phyloP scores from a whole-genome alignment of 2,329 filamentous ascomycete species.

The Pleomassaria siparia region DNA sequence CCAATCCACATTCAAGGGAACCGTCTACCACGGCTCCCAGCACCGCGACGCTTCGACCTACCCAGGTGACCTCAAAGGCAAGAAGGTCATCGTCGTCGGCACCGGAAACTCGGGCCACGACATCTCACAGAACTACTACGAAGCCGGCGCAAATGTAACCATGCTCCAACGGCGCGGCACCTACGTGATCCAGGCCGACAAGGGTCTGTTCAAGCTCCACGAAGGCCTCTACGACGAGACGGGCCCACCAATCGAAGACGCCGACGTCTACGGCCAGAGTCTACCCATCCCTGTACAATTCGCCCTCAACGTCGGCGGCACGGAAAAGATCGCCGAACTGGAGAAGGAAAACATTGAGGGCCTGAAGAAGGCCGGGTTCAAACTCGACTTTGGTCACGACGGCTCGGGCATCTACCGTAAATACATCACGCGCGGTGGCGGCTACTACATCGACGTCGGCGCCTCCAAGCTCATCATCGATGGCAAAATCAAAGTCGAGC shows the following conservation, averaged over 20 bases:
- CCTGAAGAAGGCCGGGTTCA: slow-evolving; percentile 62
- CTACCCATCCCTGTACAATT: slow-evolving; percentile 64
- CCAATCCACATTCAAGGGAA: slow-evolving; percentile 59
- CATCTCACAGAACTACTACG: slow-evolving; percentile 67
- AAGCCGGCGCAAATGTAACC: slow-evolving; percentile 67
- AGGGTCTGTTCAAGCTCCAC: slow-evolving; percentile 52
- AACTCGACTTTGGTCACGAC: slow-evolving; percentile 60
- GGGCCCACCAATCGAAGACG: slow-evolving; percentile 65
- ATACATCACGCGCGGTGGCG: slow-evolving; percentile 66
- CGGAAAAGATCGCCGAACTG: slow-evolving; percentile 38
- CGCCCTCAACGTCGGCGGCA: slow-evolving; percentile 54
- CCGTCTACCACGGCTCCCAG: slow-evolving; percentile 55
- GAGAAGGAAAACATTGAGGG: slow-evolving; percentile 47
- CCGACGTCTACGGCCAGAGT: slow-evolving; percentile 62
- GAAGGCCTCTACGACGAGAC: slow-evolving; percentile 52
- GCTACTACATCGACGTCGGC: slow-evolving; percentile 72
- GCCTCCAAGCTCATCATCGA: slow-evolving; percentile 63
- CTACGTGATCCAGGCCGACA: slow-evolving; percentile 61
- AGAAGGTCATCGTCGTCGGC: slow-evolving; percentile 66
- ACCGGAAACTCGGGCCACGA: slow-evolving; percentile 71
- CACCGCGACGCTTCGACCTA: slow-evolving; percentile 50
- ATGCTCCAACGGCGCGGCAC: slow-evolving; percentile 70
- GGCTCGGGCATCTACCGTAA: slow-evolving; percentile 61
- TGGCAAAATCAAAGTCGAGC: slow-evolving; percentile 64
- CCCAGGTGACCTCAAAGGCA: slow-evolving; percentile 55